Conservation (phyloP, 2,329 filamentous ascomycete genomes). For the Neofusicoccum sp. region DNA sequence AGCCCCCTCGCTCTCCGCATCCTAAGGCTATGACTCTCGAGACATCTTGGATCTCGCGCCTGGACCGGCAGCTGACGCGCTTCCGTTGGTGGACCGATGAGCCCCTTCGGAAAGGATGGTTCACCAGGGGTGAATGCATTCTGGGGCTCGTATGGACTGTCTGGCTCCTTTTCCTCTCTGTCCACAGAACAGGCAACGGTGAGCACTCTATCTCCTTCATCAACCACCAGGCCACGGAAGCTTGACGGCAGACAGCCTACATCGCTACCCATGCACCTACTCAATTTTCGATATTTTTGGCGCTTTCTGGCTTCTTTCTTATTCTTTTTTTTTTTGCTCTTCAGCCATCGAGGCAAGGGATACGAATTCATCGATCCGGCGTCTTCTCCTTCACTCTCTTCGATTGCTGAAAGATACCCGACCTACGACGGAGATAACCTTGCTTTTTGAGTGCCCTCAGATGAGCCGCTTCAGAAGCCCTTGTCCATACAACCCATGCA, state of each 20-base stretch:
- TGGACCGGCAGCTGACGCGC: slow-evolving; percentile 28
- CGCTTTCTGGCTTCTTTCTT: not conserved
- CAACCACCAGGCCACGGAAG: too few species aligned
- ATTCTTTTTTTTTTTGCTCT: not conserved
- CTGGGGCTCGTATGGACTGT: slow-evolving; percentile 48
- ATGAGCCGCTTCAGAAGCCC: too few species aligned
- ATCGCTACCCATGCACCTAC: not conserved
- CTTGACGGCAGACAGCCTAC: not conserved
- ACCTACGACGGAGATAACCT: too few species aligned
- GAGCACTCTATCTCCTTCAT: slow-evolving; percentile 24
- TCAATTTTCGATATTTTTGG: too few species aligned
- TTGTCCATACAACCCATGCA: too few species aligned
- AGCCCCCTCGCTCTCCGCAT: slow-evolving; percentile 43
- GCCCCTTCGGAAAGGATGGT: slow-evolving; percentile 45
- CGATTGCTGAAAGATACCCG: not conserved
- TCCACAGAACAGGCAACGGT: slow-evolving; percentile 56
- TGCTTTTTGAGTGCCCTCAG: too few species aligned
- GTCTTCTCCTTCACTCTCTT: not conserved
- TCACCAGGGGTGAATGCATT: slow-evolving; percentile 53
- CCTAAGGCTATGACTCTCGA: slow-evolving; percentile 30
- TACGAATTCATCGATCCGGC: too few species aligned
- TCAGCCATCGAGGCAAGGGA: too few species aligned
- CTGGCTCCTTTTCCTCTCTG: slow-evolving; percentile 53
- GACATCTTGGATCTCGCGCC: slow-evolving; percentile 26
- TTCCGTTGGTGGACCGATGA: slow-evolving; percentile 47